phyloP scores from a whole-genome alignment of 2,329 filamentous ascomycete species.

The Meredithiella fracta region DNA sequence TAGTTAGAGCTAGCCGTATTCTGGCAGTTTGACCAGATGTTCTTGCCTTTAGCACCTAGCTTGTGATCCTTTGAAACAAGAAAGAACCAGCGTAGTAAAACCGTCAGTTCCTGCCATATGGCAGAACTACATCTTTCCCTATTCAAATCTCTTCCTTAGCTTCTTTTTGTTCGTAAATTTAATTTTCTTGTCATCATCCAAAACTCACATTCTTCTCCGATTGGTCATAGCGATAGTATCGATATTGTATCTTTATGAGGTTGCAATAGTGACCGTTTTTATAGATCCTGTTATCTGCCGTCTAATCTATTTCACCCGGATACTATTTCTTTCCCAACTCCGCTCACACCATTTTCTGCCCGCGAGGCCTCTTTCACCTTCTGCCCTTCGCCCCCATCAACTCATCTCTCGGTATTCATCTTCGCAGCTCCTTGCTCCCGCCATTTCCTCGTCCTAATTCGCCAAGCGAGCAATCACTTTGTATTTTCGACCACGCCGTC shows the following conservation, averaged over 20 bases:
- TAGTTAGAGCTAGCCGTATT: too few relatives aligned
- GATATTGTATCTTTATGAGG: too few relatives aligned
- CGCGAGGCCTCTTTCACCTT: too few relatives aligned
- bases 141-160: not conserved
- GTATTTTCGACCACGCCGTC: not conserved
- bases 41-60: not conserved
- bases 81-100: not conserved
- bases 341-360: too few relatives aligned
- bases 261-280: too few relatives aligned
- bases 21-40: too few relatives aligned
- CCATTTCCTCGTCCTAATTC: not conserved
- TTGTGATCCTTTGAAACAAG: not conserved
- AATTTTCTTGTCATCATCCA: not conserved
- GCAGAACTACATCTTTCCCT: not conserved
- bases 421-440: not conserved
- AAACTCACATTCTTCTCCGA: too few relatives aligned
- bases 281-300: too few relatives aligned
- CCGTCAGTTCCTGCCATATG: not conserved
- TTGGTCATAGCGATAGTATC: too few relatives aligned
- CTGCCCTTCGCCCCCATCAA: too few relatives aligned
- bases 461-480: not conserved
- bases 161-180: not conserved
- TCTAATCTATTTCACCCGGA: too few relatives aligned
- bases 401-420: not conserved
- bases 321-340: too few relatives aligned